Base-by-base conservation (phyloP, 2,329 filamentous ascomycete genomes). In the Penicillium frequentans region DNA sequence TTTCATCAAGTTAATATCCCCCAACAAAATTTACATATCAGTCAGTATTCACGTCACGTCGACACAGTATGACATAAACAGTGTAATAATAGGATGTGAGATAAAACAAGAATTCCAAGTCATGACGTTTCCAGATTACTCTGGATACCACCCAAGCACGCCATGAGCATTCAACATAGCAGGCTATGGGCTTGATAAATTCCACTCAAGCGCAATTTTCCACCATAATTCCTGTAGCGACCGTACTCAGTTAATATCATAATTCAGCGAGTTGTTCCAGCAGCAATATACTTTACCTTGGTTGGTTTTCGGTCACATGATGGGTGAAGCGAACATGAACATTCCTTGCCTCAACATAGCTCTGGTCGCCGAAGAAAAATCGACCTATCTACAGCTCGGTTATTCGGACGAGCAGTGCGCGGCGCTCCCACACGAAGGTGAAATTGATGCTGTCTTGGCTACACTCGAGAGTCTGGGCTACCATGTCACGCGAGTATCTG, bases 401-500 rank as follows among this genome's bases (percentile, higher is more conserved):
- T 56, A 58, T 49, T 57, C 57, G 3, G 50, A 59, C 27, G 56
- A 53, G 7, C 54, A 64, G 24, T 63, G 60, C 39, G 57, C 57
- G n/a, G 56, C 55, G 14, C 53, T 65, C 3, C 48, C 26, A 26
- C 26, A 26, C 2, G 26, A 26, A 26, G 26, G 54, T 27, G 58
- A 61, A 44, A 54, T 62, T 35, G 35, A 61, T 1, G 52, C 53
- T 2, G 44, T 65, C 35, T 44, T 55, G 1, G 39, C 42, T 9
- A 54, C 58, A 11, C 61, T 65, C 9, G 8, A 60, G 16, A 31
- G n/a, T 48, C 47, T 61, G 2, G 60, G 61, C 19, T 58, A 65
- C 50, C 44, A 52, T 26, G 63, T 63, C 3, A 44, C 56, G 3
- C 55, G 49, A 9, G 33, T 66, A 11, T 56, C 57, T 5, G 62